A percentile compares a stretch with the other conserved stretches of the same genome.
Evolutionary conservation across 352 stramenopile species (phyloP).

Genomic region (Halophytophthora polymorphica): DNA sequence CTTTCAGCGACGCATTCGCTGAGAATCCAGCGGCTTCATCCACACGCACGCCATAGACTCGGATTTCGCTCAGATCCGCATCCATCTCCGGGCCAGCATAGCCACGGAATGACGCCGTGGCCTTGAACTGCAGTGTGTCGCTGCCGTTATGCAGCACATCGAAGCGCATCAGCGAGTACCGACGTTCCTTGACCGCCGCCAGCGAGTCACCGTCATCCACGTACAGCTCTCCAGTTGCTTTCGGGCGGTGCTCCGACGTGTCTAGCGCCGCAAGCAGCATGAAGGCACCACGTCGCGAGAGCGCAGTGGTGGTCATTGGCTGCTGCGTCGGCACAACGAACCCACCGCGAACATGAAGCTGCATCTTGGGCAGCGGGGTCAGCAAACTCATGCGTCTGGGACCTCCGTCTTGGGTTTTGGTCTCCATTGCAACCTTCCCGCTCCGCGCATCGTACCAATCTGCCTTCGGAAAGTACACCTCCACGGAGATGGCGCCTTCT

Average conservation of each 20-base stretch:
- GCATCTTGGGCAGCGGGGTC: slow-evolving; percentile 50
- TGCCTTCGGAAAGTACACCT: slow-evolving; percentile 67
- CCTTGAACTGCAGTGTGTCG: slow-evolving; percentile 40
- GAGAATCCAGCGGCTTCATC: slow-evolving; percentile 22
- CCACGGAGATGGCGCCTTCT: slow-evolving; percentile 46
- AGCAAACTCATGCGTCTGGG: slow-evolving; percentile 36
- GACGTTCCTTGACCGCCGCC: slow-evolving; percentile 46
- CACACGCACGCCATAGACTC: slow-evolving; percentile 53
- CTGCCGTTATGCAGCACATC: slow-evolving; percentile 30
- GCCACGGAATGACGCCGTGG: slow-evolving; percentile 28
- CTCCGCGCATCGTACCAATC: slow-evolving; percentile 67
- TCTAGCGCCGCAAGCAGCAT: slow-evolving; percentile 54
- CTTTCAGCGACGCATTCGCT: slow-evolving; percentile 55
- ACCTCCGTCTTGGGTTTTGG: background rate
- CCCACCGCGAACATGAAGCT: slow-evolving; percentile 65
- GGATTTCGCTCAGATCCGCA: slow-evolving; percentile 41
- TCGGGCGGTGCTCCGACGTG: slow-evolving; percentile 6
- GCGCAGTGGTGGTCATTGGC: slow-evolving; percentile 46
- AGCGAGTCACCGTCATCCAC: slow-evolving; percentile 76
- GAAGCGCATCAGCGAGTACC: slow-evolving; percentile 57
- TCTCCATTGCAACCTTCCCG: slow-evolving; percentile 31
- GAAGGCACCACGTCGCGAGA: slow-evolving; percentile 54
- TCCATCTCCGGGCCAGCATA: slow-evolving; percentile 75
- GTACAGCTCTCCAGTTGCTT: slow-evolving; percentile 61
- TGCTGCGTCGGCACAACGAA: slow-evolving; percentile 62